A percentile compares a stretch with the other conserved stretches of the same genome.
Evolutionary conservation across 2,329 filamentous ascomycete species (phyloP).

Genomic region (Alternaria sp.): DNA sequence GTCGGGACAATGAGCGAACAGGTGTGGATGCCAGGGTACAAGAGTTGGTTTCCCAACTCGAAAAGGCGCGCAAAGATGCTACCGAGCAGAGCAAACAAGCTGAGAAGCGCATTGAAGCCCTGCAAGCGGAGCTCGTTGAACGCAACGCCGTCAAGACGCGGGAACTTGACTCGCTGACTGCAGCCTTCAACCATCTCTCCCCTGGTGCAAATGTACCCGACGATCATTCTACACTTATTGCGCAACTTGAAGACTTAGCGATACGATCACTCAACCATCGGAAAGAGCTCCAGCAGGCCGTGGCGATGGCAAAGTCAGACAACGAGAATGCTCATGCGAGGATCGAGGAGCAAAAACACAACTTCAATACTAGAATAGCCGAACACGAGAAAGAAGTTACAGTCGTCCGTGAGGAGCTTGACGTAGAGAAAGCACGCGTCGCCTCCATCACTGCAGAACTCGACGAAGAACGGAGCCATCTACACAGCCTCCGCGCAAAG

Average conservation of each 20-base stretch:
- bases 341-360: conserved; percentile 53
- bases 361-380: conserved; percentile 49
- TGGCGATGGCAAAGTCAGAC: conserved; percentile 58
- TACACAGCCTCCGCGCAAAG: conserved; percentile 72
- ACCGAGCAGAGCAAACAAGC: conserved; percentile 60
- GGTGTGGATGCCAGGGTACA: conserved; percentile 73
- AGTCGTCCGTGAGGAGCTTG: conserved; percentile 55
- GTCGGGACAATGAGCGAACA: conserved; percentile 80
- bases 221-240: conserved; percentile 51
- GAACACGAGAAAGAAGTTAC: conserved; percentile 51
- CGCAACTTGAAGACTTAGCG: conserved; percentile 57
- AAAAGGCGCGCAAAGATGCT: conserved; percentile 63
- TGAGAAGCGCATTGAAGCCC: conserved; percentile 54
- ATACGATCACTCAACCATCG: conserved; percentile 55
- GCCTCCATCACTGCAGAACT: conserved; percentile 61
- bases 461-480: conserved; percentile 72
- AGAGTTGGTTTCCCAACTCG: conserved; percentile 74
- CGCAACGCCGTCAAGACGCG: conserved; percentile 56
- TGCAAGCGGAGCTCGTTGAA: conserved; percentile 66
- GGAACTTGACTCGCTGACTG: conserved; percentile 40
- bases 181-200: conserved; percentile 52
- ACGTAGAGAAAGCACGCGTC: conserved; percentile 58
- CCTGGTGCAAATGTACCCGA: conserved; percentile 47
- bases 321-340: conserved; percentile 54
- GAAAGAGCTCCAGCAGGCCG: conserved; percentile 57